A percentile compares a stretch with the other conserved stretches of the same genome.
Evolutionary conservation across 257 asterid species (phyloP).

Genomic region (Knoxia roxburghii): DNA sequence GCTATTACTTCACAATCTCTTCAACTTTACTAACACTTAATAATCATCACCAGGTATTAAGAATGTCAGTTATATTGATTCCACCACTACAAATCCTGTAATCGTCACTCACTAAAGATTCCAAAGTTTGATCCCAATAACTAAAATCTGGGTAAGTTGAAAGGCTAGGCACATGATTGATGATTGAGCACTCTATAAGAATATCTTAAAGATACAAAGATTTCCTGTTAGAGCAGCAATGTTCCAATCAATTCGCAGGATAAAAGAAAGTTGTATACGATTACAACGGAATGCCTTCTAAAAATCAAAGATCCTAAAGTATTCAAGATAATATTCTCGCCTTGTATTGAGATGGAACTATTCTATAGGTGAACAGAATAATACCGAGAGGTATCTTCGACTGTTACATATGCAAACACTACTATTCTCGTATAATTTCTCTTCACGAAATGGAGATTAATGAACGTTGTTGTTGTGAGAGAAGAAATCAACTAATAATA

Average conservation of each 20-base stretch:
- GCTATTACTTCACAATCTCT: background rate
- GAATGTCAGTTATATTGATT: background rate
- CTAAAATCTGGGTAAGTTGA: conserved; percentile 2
- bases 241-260: background rate
- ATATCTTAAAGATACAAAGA: background rate
- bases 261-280: background rate
- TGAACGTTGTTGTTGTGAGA: too few relatives aligned
- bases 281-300: background rate
- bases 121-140: background rate
- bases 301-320: background rate
- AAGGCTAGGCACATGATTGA: background rate
- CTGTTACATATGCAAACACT: too few relatives aligned
- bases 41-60: background rate
- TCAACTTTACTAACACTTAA: background rate
- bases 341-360: background rate
- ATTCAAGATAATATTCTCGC: background rate
- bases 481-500: background rate
- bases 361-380: background rate
- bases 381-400: background rate
- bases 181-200: background rate
- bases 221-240: background rate
- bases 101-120: background rate
- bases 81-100: background rate
- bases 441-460: too few relatives aligned
- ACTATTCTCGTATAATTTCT: too few relatives aligned